Conservation (phyloP, 345 rosid genomes). For the Ceriops zippeliana region DNA sequence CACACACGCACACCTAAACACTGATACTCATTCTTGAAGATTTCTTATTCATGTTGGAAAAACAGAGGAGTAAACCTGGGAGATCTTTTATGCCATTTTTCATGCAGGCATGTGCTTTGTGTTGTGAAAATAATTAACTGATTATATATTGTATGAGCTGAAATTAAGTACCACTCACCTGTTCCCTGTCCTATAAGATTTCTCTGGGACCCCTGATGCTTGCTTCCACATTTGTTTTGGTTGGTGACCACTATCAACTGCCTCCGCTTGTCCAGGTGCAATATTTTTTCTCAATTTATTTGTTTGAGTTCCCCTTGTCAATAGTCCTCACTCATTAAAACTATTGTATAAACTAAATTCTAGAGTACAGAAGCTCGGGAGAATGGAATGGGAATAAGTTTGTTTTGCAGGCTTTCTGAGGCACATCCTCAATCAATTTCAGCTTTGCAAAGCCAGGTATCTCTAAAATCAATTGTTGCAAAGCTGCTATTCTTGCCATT, state of each 20-base stretch:
- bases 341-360: conserved; percentile 10
- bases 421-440: conserved; percentile 98
- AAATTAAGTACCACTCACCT: not conserved
- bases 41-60: no score
- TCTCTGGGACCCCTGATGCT: conserved; percentile 88
- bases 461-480: conserved; percentile 12
- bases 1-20: no score
- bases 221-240: conserved; percentile 85
- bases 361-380: conserved; percentile 94
- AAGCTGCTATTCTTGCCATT: conserved; percentile 7
- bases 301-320: conserved; percentile 4
- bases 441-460: conserved; percentile 93
- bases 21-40: no score
- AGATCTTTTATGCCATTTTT: not conserved
- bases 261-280: conserved; percentile 92
- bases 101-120: not conserved
- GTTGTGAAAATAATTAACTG: not conserved
- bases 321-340: conserved; percentile 14
- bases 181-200: conserved; percentile 49
- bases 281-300: not conserved
- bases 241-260: conserved; percentile 97
- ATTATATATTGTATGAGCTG: not conserved
- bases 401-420: conserved; percentile 95
- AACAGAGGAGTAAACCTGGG: no score
- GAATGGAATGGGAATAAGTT: conserved; percentile 89